Percentiles rank a stretch among this genome's conserved stretches.
These are phyloP conservation scores for Lophiostoma macrostomum DNA, from an alignment of 495 filamentous ascomycete genomes.

Conservation along the genomic window DNA sequence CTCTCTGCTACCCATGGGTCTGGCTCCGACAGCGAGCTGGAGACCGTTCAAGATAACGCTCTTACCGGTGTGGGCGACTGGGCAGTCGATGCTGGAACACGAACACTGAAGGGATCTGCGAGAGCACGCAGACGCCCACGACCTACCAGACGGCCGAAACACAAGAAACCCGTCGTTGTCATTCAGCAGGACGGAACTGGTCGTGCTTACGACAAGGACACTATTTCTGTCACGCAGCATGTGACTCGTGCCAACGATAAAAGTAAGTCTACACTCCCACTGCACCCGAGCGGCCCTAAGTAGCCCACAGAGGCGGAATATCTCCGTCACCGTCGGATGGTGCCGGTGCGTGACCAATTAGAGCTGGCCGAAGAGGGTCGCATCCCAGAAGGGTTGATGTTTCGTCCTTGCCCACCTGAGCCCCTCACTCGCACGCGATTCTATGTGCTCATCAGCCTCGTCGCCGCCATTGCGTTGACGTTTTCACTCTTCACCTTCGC, in stretches of 20 bases:
- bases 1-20: conserved; percentile 23
- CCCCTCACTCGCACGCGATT: conserved; percentile 10
- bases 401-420: too few species aligned
- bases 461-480: conserved; percentile 15
- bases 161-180: conserved; percentile 19
- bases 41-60: conserved; percentile 3
- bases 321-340: conserved; percentile 4
- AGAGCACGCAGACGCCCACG: not conserved
- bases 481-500: conserved; percentile 4
- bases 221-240: not conserved
- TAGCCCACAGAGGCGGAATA: conserved; percentile 3
- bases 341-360: conserved; percentile 6
- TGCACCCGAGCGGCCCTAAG: not conserved
- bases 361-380: conserved; percentile 16
- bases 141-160: not conserved
- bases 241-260: not conserved
- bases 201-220: conserved; percentile 1
- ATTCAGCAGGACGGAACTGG: conserved; percentile 1
- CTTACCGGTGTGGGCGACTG: conserved; percentile 10
- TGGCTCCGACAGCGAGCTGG: conserved; percentile 12
- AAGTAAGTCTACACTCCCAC: conserved; percentile 2
- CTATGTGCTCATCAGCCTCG: conserved; percentile 4
- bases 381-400: not conserved
- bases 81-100: not conserved
- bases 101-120: not conserved